Evolutionary conservation across 441 rosid species (phyloP), one percentile per base, ranked within the genome.

Genomic region (Omphalea diandra): DNA sequence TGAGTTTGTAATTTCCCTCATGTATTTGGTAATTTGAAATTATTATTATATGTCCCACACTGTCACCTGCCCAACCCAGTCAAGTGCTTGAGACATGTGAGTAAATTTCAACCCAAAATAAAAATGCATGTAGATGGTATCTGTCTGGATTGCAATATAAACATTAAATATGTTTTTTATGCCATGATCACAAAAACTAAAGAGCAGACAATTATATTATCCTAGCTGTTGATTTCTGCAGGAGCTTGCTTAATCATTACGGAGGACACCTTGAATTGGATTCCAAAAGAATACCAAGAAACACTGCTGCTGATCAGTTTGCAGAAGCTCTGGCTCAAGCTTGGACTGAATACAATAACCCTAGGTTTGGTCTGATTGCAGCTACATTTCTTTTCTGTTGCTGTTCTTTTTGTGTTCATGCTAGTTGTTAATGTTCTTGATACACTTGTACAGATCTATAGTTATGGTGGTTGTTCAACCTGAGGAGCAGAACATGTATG

Each of bases 401-500:
- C 67, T 50, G 47, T 47, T 56, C 58, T 55, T 47, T 3, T 18
- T 68, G 62, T 65, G 18, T 36, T 41, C 52, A 62, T 53, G 20
- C 20, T 36, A 27, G 47, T 29, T 50, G 58, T 31, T 80, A 41
- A 73, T n/a, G n/a, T 17, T 41, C 26, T 69, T 64, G 65, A 62
- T 75, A 40, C 72, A 67, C 58, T 64, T 58, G 38, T 66, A 56
- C 90, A 96, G 99, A 79, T 93, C 97, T 63, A 85, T 83, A 17
- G 79, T 88, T 73, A 73, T 96, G 90, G 77, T 86, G 36, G 89
- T 93, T 75, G 93, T 86, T 83, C 97, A 90, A 77, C 67, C 76
- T 17, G 89, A 88, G 70, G 98, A 93, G 73, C 94, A 76, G 67
- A 96, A 96, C 85, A 93, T 96, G 98, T 96, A 93, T 49, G 99